Evolutionary conservation across 2,329 filamentous ascomycete species (phyloP).

Genomic region (Blastomyces percursus): DNA sequence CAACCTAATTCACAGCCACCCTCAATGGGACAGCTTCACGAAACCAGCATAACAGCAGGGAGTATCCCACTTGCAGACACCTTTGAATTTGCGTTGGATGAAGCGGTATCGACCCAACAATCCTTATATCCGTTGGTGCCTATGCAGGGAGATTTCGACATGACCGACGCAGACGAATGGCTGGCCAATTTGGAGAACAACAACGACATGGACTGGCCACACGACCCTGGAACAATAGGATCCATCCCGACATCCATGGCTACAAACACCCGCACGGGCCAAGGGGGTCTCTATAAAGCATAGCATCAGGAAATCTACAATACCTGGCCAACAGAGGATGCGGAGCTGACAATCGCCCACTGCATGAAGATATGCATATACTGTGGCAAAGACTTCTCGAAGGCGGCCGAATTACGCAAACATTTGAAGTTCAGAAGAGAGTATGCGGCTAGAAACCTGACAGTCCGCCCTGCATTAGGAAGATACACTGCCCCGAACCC

Average conservation of each 20-base stretch:
- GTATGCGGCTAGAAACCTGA: neutral
- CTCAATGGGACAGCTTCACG: neutral
- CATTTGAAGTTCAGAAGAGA: neutral
- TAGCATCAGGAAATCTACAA: slow-evolving; percentile 1
- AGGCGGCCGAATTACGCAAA: neutral
- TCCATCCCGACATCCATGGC: neutral
- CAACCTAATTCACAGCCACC: neutral
- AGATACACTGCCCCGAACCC: neutral
- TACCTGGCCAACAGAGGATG: neutral
- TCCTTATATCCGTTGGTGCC: neutral
- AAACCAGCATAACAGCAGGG: neutral
- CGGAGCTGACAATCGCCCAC: neutral
- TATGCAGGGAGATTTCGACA: neutral
- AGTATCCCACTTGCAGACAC: neutral
- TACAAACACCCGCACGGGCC: neutral
- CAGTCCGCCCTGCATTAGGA: neutral
- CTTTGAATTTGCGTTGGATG: neutral
- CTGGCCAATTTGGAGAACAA: neutral
- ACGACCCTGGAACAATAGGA: neutral
- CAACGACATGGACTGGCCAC: neutral
- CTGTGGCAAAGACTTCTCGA: neutral
- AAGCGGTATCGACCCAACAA: neutral
- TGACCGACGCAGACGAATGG: neutral
- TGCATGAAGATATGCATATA: slow-evolving; percentile 2
- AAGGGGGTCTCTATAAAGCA: neutral